A percentile compares a stretch with the other conserved stretches of the same genome.
Conservation (phyloP, 2,329 filamentous ascomycete species). For the Knoxdaviesia proteae region DNA sequence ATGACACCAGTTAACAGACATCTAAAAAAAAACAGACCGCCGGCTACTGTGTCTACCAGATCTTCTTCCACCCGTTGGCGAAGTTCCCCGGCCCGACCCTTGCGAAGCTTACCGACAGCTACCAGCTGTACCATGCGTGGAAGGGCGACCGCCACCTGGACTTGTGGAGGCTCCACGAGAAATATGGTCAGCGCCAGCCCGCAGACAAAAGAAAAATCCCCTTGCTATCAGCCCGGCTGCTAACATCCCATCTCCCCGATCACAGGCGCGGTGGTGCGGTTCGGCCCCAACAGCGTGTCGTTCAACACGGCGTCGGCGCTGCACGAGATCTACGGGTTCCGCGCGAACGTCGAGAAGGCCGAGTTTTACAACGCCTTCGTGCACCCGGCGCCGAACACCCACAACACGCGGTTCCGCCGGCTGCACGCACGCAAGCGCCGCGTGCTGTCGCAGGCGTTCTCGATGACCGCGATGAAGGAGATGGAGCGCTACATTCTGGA, state of each 20-base stretch:
- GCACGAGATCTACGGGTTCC: constrained; percentile 45
- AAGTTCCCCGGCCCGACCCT: constrained; percentile 44
- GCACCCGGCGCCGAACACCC: constrained; percentile 50
- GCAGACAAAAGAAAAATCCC: background rate
- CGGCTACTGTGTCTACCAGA: constrained; percentile 28
- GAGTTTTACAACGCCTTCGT: constrained; percentile 57
- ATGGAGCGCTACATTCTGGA: constrained; percentile 47
- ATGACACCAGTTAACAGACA: background rate
- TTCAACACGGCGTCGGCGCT: constrained; percentile 54
- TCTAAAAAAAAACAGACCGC: constrained; percentile 1
- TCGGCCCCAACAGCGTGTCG: constrained; percentile 56
- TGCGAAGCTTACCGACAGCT: constrained; percentile 40
- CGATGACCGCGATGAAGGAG: constrained; percentile 41
- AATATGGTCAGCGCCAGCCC: constrained; percentile 34
- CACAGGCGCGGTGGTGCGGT: constrained; percentile 46
- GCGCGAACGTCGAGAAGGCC: constrained; percentile 42
- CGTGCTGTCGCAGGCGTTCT: constrained; percentile 53
- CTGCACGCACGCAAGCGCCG: constrained; percentile 51
- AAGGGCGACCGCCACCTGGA: constrained; percentile 56
- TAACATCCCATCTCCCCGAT: background rate
- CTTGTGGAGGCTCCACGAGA: constrained; percentile 47
- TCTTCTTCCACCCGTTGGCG: constrained; percentile 43
- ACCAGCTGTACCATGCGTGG: constrained; percentile 53
- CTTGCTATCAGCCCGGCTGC: background rate
- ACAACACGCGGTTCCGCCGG: constrained; percentile 48